phyloP scores from a whole-genome alignment of 148 eudicot genomes.

The Spergularia bocconei region DNA sequence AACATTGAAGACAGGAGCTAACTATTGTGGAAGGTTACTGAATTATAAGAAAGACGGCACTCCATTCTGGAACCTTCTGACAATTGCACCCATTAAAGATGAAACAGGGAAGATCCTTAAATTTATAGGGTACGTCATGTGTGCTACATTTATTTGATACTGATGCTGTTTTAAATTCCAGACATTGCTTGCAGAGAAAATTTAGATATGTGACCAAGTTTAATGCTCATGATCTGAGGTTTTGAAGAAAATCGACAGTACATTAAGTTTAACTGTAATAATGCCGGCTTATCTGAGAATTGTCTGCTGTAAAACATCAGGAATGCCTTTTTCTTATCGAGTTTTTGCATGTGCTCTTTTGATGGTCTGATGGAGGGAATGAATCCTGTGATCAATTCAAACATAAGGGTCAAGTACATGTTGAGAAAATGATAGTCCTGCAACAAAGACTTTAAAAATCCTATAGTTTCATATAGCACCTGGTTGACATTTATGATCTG shows the following conservation, averaged over 20 bases:
- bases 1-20: slow-evolving; percentile 56
- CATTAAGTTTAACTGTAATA: too few species aligned
- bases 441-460: neutral
- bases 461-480: neutral
- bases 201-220: neutral
- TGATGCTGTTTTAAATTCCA: neutral
- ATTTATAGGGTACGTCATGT: slow-evolving; percentile 63
- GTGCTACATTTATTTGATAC: neutral
- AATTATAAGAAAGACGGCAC: slow-evolving; percentile 97
- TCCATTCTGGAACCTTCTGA: slow-evolving; percentile 93
- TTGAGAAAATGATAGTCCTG: neutral
- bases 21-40: slow-evolving; percentile 84
- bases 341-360: neutral
- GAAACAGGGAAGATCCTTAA: slow-evolving; percentile 81
- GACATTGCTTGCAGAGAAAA: neutral
- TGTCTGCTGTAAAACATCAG: neutral
- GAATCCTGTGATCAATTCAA: slow-evolving; percentile 1
- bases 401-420: neutral
- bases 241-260: neutral
- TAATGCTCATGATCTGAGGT: neutral
- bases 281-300: too few species aligned
- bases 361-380: neutral
- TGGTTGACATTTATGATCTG: slow-evolving; percentile 2
- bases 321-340: neutral
- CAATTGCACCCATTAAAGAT: slow-evolving; percentile 91